Base-by-base conservation (phyloP, 139 green algal genomes). In the Coelastrella sp. region DNA sequence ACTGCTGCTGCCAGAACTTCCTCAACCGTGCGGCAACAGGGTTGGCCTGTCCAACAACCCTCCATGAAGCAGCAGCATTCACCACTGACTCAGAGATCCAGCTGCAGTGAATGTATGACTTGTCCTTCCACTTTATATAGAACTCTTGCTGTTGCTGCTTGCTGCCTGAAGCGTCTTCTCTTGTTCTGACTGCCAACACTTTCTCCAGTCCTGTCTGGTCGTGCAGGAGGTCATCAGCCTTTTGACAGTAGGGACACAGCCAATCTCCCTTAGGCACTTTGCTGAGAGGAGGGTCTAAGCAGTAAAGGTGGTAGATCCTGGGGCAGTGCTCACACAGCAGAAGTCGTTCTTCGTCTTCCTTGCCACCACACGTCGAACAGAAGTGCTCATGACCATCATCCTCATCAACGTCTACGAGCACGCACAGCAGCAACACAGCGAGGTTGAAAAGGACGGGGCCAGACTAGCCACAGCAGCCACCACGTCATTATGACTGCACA, bases 241-340 rank as follows among this genome's bases (percentile, higher is more conserved):
- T 32, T 0, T 27, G 15, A 84, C 93, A 96, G 9, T 72, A 11
- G 13, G 88, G 90, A 86, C 93, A 96, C 71, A 84, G 88, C 93
- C 93, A 96, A 45, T 91, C 86, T 1, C 89, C 90, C 6, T n/a
- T 34, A 3, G 93, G 93, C 32, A 93, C 57, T 3, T 51, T 72
- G 5, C 81, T 76, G n/a, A 96, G 89, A 32, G 90, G 88, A 32
- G 93, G 93, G 35, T 91, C 81, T 34, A 93, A 62, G 89, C 93
- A 96, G 78, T 89, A 85, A 32, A 86, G 60, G 81, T 96, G 93
- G 81, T 92, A 93, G 35, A 93, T 89, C 0, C 50, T 37, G 5
- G 89, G 88, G 77, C 93, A 96, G 4, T 43, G 30, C 40, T 96
- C 93, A 72, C 93, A 96, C 73, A 87, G 92, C 38, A 96, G 88